Evolutionary conservation across 169 alveolate species (phyloP), one percentile per base, ranked within the genome.

Genomic region (Plasmodium relictum): DNA sequence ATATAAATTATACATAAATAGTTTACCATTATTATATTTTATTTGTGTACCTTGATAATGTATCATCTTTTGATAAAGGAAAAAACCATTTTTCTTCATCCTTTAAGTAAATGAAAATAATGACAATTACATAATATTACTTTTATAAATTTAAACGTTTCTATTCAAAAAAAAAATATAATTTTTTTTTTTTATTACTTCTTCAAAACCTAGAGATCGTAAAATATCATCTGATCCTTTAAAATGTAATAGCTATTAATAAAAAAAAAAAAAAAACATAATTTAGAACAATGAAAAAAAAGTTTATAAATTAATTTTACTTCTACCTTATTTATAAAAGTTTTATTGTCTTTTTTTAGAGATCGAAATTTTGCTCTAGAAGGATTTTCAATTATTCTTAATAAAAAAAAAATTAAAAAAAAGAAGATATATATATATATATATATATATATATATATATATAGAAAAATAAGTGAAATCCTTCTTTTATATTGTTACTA

Each of bases 251-350:
- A 74, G 50, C 88, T 74, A 45, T 50, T 48, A 31, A 31, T 31
- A 31, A 48, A 48, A 48, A 48, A 48, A 3, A 56, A 48, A 22
- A 62, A 3, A 62, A 22, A 6, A 22, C 6, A 10, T 26, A 63
- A 10, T 37, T 31, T 31, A 31, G 3, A 31, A 31, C 39, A 31
- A 31, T 31, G 39, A 31, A 31, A 31, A 31, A 31, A 3, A 31
- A 2, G 3, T 31, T 31, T 31, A n/a, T 52, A 16, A 31, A 31
- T 31, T 2, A 31, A 18, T 76, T 18, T 48, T 20, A 31, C 37
- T 63, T 12, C 52, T 76, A 76, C 89, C 76, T 76, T 76, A 76
- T 76, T 76, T 62, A 76, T 65, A 76, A 76, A 76, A 10, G 89
- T 76, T 65, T 63, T 63, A 44, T 65, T 76, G 76, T 76, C 89